phyloP scores from a whole-genome alignment of 78 protist genomes.

The Speleostelium caveatum region DNA sequence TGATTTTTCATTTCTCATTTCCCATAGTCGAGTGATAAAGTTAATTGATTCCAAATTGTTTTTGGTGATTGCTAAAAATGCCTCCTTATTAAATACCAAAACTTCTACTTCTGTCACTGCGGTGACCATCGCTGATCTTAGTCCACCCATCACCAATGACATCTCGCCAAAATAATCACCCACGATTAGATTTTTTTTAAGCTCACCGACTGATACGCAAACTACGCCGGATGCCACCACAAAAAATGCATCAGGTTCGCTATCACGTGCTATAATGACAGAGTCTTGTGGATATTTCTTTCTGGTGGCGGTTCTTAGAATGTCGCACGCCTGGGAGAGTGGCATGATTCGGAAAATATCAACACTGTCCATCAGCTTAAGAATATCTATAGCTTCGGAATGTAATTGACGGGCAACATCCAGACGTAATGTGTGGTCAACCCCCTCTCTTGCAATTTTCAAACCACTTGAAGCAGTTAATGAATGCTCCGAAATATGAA shows the following conservation, averaged over 20 bases:
- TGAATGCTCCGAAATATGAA: conserved; percentile 68
- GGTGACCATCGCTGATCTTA: conserved; percentile 41
- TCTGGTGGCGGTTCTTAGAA: conserved; percentile 56
- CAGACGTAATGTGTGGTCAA: conserved; percentile 44
- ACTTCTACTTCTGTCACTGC: conserved; percentile 70
- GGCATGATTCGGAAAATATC: conserved; percentile 75
- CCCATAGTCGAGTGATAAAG: conserved; percentile 57
- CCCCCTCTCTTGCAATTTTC: conserved; percentile 72
- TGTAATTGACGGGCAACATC: conserved; percentile 53
- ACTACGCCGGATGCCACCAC: conserved; percentile 77
- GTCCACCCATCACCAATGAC: conserved; percentile 70
- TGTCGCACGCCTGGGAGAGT: conserved; percentile 54
- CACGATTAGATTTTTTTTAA: conserved; percentile 63
- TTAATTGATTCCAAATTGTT: conserved; percentile 55
- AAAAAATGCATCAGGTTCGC: conserved; percentile 75
- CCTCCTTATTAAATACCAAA: conserved; percentile 58
- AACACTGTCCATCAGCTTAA: conserved; percentile 42
- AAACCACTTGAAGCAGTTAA: conserved; percentile 43
- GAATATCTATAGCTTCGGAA: conserved; percentile 64
- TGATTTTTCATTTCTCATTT: conserved; percentile 72
- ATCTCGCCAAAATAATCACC: conserved; percentile 84
- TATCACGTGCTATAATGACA: conserved; percentile 57
- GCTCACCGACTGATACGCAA: conserved; percentile 33
- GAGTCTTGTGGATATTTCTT: conserved; percentile 46
- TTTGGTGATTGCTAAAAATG: conserved; percentile 54